Evolutionary conservation across 2,329 filamentous ascomycete species (phyloP), one percentile per base, ranked within the genome.

Genomic region (Sclerotinia nivalis): DNA sequence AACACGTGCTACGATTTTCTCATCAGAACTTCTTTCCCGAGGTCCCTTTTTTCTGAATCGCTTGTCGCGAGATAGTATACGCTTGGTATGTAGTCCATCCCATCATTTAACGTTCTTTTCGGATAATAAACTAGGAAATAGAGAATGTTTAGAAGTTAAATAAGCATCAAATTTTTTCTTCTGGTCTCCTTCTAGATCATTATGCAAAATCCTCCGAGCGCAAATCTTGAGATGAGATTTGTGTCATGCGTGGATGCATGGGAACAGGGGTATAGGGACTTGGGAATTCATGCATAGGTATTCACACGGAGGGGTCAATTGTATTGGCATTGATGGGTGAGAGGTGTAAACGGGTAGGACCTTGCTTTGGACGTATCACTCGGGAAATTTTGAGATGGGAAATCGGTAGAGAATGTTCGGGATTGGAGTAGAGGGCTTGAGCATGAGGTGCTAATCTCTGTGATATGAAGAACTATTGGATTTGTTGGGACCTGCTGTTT

Each of bases 401-500:
- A 25, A 28, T 25, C 22, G 34, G 49, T 40, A 2, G 49, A 20
- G 58, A 22, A 22, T 60, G 10, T 25, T 49, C 6, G 43, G 12
- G 25, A 22, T 62, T 31, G 59, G 43, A 55, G 7, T 22, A 45
- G 22, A 18, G 25, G 13, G 55, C 12, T 50, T 31, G 66, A 37
- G 66, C 66, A 68, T 68, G 66, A 68, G 55, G 31, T 25, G 28
- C 22, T 45, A 68, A 68, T 68, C 34, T 68, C 66, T 37, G 31
- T 37, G 55, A 52, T 60, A 64, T 64, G 61, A 37, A 40, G 22
- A 4, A 12, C 31, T 52, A 64, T 64, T 52, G 47, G 22, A 13
- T 28, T 37, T 64, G 40, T 7, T 9, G 40, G 7, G n/a, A 50
- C 40, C 40, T 18, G 15, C 8, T 9, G 55, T 50, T 68, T 68